Evolutionary conservation across 805 yeast genomes (phyloP).

Genomic region (Ogataea angusta): DNA sequence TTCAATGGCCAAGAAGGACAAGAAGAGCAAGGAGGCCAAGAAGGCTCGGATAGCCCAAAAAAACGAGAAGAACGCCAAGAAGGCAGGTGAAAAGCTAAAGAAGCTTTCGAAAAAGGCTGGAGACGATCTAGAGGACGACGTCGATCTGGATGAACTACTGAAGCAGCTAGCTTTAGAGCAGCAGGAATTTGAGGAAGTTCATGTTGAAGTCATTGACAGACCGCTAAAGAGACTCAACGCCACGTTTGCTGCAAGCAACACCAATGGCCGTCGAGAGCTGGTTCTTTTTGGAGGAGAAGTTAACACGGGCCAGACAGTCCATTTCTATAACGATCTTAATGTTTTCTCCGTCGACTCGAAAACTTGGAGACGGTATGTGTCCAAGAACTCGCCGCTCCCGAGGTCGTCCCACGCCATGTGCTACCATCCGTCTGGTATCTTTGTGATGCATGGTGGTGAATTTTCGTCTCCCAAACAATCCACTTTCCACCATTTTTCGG

Average conservation of each 20-base stretch:
- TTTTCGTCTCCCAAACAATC: slow-evolving; percentile 94
- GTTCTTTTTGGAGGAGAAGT: slow-evolving; percentile 89
- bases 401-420: slow-evolving; percentile 93
- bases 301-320: slow-evolving; percentile 48
- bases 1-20: slow-evolving; percentile 78
- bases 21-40: slow-evolving; percentile 86
- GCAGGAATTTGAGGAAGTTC: slow-evolving; percentile 69
- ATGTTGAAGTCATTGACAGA: slow-evolving; percentile 50
- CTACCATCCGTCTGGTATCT: slow-evolving; percentile 85
- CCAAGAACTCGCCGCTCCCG: slow-evolving; percentile 88
- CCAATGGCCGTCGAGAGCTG: slow-evolving; percentile 72
- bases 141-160: slow-evolving; percentile 80
- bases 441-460: slow-evolving; percentile 92
- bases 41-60: slow-evolving; percentile 86
- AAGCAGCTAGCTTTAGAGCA: slow-evolving; percentile 79
- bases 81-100: slow-evolving; percentile 72
- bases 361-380: slow-evolving; percentile 73
- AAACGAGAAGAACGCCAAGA: slow-evolving; percentile 67
- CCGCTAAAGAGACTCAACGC: slow-evolving; percentile 76
- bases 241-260: slow-evolving; percentile 70
- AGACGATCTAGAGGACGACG: slow-evolving; percentile 76
- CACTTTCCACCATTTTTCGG: slow-evolving; percentile 94
- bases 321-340: slow-evolving; percentile 78
- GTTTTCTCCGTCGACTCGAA: slow-evolving; percentile 73
- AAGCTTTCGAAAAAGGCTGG: slow-evolving; percentile 71